Evolutionary conservation across 257 asterid genomes (phyloP).

Genomic region (Solanum clarkiae): DNA sequence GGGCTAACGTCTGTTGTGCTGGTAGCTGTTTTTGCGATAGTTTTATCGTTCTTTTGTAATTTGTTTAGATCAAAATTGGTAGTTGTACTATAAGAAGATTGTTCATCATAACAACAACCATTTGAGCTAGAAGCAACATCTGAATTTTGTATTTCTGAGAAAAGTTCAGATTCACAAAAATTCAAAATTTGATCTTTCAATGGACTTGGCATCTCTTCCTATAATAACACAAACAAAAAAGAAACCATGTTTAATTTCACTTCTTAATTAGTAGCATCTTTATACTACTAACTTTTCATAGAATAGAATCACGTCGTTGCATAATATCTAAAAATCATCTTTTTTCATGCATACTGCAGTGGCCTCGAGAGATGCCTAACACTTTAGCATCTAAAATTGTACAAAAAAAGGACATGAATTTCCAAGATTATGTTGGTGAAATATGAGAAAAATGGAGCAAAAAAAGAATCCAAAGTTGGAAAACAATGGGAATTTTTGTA

Average conservation of each 20-base stretch:
- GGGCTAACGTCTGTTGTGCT: conserved; percentile 2
- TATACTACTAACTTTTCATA: background rate
- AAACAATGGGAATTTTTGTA: conserved; percentile 24
- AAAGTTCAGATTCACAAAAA: conserved; percentile 65
- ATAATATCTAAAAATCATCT: background rate
- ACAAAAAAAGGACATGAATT: background rate
- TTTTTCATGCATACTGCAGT: background rate
- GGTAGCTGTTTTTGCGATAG: conserved; percentile 2
- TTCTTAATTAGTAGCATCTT: background rate
- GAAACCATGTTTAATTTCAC: background rate
- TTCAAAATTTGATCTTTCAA: conserved; percentile 55
- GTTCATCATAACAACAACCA: conserved; percentile 46
- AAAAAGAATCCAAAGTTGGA: conserved; percentile 18
- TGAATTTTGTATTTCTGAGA: conserved; percentile 52
- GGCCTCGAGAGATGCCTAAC: background rate
- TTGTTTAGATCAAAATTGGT: conserved; percentile 27
- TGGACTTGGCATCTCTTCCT: conserved; percentile 73
- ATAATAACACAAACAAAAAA: background rate
- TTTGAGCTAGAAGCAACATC: conserved; percentile 73
- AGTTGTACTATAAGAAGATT: conserved; percentile 29
- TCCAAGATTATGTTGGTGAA: background rate
- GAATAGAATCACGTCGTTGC: background rate
- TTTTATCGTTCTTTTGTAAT: background rate
- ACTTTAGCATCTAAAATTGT: background rate
- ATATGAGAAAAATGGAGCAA: background rate